These are phyloP conservation scores for Lepiota subincarnata DNA, from an alignment of 768 basidiomycete genomes.

Conservation along the genomic window DNA sequence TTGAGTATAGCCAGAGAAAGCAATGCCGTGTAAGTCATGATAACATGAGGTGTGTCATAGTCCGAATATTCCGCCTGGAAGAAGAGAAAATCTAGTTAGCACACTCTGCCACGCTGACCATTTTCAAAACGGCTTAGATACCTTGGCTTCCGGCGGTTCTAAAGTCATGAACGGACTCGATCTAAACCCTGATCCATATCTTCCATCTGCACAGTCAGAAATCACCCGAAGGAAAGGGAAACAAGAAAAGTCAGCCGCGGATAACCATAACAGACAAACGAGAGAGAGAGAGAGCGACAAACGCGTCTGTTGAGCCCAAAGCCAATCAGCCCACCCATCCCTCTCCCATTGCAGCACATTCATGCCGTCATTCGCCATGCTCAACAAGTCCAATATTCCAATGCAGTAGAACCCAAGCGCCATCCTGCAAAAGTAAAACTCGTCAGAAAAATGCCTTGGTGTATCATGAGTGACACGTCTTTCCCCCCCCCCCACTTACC, in stretches of 20 bases:
- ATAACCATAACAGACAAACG: neutral
- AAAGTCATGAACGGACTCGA: constrained; percentile 70
- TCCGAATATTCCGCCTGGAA: constrained; percentile 32
- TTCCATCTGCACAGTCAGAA: constrained; percentile 38
- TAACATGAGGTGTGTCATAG: constrained; percentile 75
- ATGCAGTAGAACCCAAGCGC: constrained; percentile 88
- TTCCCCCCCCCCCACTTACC: too few relatives aligned
- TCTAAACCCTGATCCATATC: constrained; percentile 64
- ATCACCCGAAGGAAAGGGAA: neutral
- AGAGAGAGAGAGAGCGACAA: too few relatives aligned
- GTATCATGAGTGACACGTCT: too few relatives aligned
- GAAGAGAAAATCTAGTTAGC: too few relatives aligned
- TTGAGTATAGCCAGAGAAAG: constrained; percentile 79
- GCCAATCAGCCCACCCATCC: constrained; percentile 73
- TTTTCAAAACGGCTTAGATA: neutral
- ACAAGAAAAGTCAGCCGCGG: neutral
- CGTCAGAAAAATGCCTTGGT: too few relatives aligned
- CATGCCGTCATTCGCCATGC: constrained; percentile 29
- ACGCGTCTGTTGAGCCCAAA: constrained; percentile 84
- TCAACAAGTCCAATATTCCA: constrained; percentile 77
- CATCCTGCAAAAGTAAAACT: constrained; percentile 45
- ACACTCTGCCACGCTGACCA: too few relatives aligned
- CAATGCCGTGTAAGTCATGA: constrained; percentile 92
- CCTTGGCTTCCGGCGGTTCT: constrained; percentile 15
- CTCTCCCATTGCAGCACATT: constrained; percentile 48